A percentile compares a stretch with the other conserved stretches of the same genome.
These are phyloP conservation scores for Endotrypanum monterogeii DNA, from an alignment of 208 protist genomes.

Conservation along the genomic window DNA sequence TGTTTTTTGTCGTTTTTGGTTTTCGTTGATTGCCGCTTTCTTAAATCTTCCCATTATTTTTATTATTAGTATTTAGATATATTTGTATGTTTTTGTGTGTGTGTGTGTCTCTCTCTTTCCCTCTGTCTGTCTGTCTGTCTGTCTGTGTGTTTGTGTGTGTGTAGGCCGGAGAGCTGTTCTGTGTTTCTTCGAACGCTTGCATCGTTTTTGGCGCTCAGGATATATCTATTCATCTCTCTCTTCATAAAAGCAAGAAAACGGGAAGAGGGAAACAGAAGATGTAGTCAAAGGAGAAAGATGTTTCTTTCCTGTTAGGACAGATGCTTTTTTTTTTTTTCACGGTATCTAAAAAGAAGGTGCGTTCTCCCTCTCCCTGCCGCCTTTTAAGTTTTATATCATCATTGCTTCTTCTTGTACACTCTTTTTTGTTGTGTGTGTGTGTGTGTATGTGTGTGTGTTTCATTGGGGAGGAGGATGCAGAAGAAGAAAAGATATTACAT, in stretches of 20 bases:
- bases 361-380: background rate
- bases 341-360: no score
- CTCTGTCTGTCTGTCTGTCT: background rate
- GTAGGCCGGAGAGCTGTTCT: background rate
- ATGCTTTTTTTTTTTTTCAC: background rate
- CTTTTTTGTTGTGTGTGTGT: no score
- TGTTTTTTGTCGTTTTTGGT: background rate
- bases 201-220: background rate
- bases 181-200: background rate
- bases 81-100: background rate
- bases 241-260: no score
- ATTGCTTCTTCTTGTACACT: no score
- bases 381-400: background rate
- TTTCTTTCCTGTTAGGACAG: constrained; percentile 5
- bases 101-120: background rate
- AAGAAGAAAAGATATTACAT: background rate
- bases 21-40: background rate
- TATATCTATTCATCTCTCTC: no score
- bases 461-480: background rate
- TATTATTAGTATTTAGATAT: background rate
- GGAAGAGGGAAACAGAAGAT: no score
- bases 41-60: no score
- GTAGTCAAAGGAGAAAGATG: no score
- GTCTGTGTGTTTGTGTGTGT: background rate
- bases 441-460: constrained; percentile 1